phyloP scores from a whole-genome alignment of 805 yeast species.

The Starmerella bacillaris region DNA sequence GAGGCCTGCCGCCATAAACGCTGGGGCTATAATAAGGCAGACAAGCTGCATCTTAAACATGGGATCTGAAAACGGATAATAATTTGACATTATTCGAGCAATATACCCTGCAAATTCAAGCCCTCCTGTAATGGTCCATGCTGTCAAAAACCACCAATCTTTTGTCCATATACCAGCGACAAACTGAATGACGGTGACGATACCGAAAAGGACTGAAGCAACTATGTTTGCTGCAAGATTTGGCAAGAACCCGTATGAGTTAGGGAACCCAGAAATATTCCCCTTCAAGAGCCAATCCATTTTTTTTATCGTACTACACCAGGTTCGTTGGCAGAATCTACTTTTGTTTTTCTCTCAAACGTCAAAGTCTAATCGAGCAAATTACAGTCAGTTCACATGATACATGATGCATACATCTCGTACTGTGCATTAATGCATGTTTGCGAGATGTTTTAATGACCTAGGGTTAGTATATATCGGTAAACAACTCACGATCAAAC shows the following conservation, averaged over 20 bases:
- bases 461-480: too few species aligned
- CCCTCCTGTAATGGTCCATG: conserved; percentile 37
- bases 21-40: conserved; percentile 61
- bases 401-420: neutral
- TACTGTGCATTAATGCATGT: neutral
- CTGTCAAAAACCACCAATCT: conserved; percentile 49
- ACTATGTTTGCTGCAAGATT: conserved; percentile 39
- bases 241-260: conserved; percentile 25
- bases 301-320: too few species aligned
- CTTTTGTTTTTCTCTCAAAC: too few species aligned
- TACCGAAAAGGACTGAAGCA: conserved; percentile 36
- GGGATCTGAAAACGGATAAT: conserved; percentile 22
- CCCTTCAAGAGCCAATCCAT: too few species aligned
- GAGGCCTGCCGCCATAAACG: conserved; percentile 68
- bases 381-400: neutral
- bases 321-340: too few species aligned
- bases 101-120: conserved; percentile 54
- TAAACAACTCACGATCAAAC: too few species aligned
- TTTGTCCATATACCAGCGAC: conserved; percentile 28
- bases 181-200: conserved; percentile 30
- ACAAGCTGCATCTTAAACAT: conserved; percentile 47
- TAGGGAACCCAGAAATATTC: neutral
- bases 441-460: neutral
- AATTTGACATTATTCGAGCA: conserved; percentile 35
- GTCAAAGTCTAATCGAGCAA: neutral